Evolutionary conservation across 2,329 filamentous ascomycete genomes (phyloP).

Genomic region (Arthrobotrys sinensis): DNA sequence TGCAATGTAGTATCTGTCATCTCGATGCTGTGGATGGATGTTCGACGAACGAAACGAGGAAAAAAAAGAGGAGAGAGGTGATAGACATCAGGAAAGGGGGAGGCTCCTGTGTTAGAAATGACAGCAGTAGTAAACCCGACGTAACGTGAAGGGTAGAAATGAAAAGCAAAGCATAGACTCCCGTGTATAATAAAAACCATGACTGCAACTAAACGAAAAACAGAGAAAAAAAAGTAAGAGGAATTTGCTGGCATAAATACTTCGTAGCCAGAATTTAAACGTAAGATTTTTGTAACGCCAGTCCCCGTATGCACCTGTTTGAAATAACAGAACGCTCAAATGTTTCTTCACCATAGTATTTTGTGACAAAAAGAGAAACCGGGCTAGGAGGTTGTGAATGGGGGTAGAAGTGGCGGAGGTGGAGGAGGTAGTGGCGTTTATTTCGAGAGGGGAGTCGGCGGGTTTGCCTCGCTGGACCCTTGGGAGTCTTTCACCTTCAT

Average conservation of each 20-base stretch:
- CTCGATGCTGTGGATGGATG: conserved; percentile 19
- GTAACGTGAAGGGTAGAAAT: conserved; percentile 15
- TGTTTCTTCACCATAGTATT: conserved; percentile 21
- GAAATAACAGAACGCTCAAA: conserved; percentile 39
- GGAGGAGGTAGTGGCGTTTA: background rate
- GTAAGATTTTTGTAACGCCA: conserved; percentile 32
- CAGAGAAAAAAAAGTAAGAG: conserved; percentile 32
- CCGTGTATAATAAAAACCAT: conserved; percentile 55
- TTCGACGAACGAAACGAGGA: conserved; percentile 14
- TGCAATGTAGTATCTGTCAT: conserved; percentile 21
- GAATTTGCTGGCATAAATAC: conserved; percentile 11
- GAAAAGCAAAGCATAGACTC: conserved; percentile 40
- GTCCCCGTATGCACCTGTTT: conserved; percentile 56
- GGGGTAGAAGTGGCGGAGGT: background rate
- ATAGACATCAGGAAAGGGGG: background rate
- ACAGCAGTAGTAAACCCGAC: conserved; percentile 2
- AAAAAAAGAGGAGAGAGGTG: conserved; percentile 12
- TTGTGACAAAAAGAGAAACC: conserved; percentile 6
- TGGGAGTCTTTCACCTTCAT: conserved; percentile 56
- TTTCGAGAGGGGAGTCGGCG: conserved; percentile 21
- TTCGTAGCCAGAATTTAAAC: conserved; percentile 15
- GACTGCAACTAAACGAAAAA: conserved; percentile 27
- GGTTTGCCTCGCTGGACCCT: conserved; percentile 18
- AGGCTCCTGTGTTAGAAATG: conserved; percentile 10
- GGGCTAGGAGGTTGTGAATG: background rate